Conservation (phyloP, 805 yeast genomes). For the Ogataea salicorniae region DNA sequence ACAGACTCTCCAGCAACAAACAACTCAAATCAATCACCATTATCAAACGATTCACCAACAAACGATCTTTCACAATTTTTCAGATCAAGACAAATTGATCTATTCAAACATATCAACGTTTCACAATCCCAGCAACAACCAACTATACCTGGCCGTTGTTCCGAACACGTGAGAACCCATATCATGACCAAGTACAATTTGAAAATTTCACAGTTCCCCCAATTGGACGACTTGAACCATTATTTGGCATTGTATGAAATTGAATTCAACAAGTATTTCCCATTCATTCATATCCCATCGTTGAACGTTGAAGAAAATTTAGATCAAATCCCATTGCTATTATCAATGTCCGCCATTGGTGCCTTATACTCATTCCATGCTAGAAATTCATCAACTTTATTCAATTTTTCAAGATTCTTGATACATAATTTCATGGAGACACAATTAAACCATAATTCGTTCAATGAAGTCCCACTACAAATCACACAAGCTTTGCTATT, state of each 20-base stretch:
- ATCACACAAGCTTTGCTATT: conserved; percentile 52
- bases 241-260: conserved; percentile 69
- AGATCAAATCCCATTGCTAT: conserved; percentile 56
- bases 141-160: conserved; percentile 34
- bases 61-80: conserved; percentile 57
- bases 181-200: conserved; percentile 53
- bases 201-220: conserved; percentile 61
- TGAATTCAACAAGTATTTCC: conserved; percentile 78
- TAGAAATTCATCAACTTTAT: conserved; percentile 64
- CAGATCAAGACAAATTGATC: conserved; percentile 60
- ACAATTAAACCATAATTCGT: conserved; percentile 38
- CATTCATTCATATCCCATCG: conserved; percentile 74
- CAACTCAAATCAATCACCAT: conserved; percentile 30
- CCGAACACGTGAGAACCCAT: conserved; percentile 45
- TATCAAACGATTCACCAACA: conserved; percentile 25
- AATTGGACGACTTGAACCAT: conserved; percentile 67
- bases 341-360: conserved; percentile 85
- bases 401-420: conserved; percentile 61
- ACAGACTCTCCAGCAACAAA: conserved; percentile 32
- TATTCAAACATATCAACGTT: conserved; percentile 43
- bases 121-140: conserved; percentile 27
- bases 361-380: conserved; percentile 82
- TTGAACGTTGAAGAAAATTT: conserved; percentile 43
- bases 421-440: conserved; percentile 62
- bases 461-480: conserved; percentile 51